These are phyloP conservation scores for Xylaria sp. DNA, from an alignment of 2,329 filamentous ascomycete species.

Conservation along the genomic window DNA sequence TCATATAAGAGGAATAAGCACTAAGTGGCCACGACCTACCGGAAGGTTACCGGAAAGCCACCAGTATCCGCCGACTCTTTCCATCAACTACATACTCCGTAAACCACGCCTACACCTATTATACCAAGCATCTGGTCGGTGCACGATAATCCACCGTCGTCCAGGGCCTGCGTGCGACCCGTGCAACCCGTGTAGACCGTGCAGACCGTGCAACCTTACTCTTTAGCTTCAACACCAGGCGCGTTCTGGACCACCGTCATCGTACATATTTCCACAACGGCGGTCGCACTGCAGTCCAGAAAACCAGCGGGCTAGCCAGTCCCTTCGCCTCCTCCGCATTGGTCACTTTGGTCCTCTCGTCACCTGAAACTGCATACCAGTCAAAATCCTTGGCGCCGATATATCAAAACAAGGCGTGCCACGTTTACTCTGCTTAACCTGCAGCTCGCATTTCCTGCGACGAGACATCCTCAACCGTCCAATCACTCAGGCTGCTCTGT, in stretches of 20 bases:
- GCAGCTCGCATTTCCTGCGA: conserved; percentile 11
- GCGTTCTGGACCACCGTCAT: conserved; percentile 6
- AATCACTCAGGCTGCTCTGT: conserved; percentile 11
- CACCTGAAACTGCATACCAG: conserved; percentile 46
- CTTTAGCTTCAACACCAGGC: conserved; percentile 30
- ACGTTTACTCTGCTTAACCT: conserved; percentile 27
- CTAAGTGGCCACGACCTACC: conserved; percentile 30
- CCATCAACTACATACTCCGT: conserved; percentile 26
- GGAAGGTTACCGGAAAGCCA: conserved; percentile 30
- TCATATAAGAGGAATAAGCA: conserved; percentile 29
- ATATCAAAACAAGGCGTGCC: conserved; percentile 36
- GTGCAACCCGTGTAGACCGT: conserved; percentile 7
- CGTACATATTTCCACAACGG: conserved; percentile 1
- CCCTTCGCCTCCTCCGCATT: conserved; percentile 13
- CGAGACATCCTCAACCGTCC: conserved; percentile 16
- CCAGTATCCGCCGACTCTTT: conserved; percentile 30
- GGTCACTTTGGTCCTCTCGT: conserved; percentile 23
- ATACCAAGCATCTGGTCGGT: conserved; percentile 2
- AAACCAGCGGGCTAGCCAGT: conserved; percentile 35
- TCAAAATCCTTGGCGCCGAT: conserved; percentile 27
- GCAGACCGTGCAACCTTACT: conserved; percentile 19
- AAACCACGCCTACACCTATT: conserved; percentile 21
- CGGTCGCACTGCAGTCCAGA: conserved; percentile 35
- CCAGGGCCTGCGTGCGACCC: conserved; percentile 23
- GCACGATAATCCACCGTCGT: conserved; percentile 26